Conservation (phyloP, 176 grass and related monocot genomes). For the Eragrostis nindensis region DNA sequence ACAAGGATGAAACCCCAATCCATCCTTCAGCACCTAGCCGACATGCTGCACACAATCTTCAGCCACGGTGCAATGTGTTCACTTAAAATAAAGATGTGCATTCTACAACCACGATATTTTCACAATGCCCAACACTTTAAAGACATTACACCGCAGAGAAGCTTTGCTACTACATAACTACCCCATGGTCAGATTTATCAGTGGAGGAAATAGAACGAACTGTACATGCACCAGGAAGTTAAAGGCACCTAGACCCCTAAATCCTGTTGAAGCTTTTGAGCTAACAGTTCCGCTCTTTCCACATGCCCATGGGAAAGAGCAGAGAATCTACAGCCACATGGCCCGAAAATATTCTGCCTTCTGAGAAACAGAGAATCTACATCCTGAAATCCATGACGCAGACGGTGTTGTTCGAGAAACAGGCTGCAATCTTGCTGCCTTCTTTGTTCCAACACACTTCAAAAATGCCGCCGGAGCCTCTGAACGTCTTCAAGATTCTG, state of each 20-base stretch:
- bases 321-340: conserved; percentile 44
- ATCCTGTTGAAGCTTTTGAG: too few species aligned
- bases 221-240: conserved; percentile 24
- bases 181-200: conserved; percentile 5
- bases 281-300: background rate
- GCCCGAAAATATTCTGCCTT: too few species aligned
- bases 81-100: background rate
- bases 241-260: conserved; percentile 19
- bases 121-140: background rate
- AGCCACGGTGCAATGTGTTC: background rate
- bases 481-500: conserved; percentile 83
- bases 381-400: conserved; percentile 95
- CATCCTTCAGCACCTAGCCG: background rate
- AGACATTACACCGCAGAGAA: background rate
- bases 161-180: conserved; percentile 14
- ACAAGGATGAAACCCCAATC: background rate
- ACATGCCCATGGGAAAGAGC: background rate
- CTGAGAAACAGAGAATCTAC: conserved; percentile 27
- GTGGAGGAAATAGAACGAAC: background rate
- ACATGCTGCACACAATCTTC: background rate
- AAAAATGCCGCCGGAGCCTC: conserved; percentile 89
- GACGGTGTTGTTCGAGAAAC: conserved; percentile 88
- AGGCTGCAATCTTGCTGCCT: conserved; percentile 93
- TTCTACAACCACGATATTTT: conserved; percentile 1
- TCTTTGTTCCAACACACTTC: conserved; percentile 99